These are phyloP conservation scores for Colletotrichum acutatum DNA, from an alignment of 2,329 filamentous ascomycete species.

Conservation along the genomic window DNA sequence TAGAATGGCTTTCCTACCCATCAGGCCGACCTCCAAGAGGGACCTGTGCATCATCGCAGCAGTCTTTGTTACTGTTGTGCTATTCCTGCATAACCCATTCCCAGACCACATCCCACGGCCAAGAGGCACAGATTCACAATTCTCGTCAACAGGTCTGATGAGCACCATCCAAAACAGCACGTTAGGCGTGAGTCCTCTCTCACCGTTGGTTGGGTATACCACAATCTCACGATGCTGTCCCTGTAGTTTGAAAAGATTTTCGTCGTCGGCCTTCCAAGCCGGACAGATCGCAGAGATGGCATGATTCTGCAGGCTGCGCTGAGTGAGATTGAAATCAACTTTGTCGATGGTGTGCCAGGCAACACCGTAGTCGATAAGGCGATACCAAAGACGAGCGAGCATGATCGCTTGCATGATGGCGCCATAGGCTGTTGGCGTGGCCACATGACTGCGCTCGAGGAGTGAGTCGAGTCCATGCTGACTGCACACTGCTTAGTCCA, in stretches of 20 bases:
- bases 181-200: slow-evolving; percentile 13
- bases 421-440: slow-evolving; percentile 50
- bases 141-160: not conserved
- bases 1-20: slow-evolving; percentile 12
- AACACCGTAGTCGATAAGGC: slow-evolving; percentile 50
- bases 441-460: slow-evolving; percentile 51
- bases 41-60: slow-evolving; percentile 7
- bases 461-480: slow-evolving; percentile 38
- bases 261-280: slow-evolving; percentile 60
- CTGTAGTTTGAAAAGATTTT: slow-evolving; percentile 63
- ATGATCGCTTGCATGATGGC: slow-evolving; percentile 42
- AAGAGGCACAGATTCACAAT: not conserved
- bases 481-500: not conserved
- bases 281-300: slow-evolving; percentile 62
- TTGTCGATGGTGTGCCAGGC: slow-evolving; percentile 57
- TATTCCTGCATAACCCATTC: slow-evolving; percentile 21
- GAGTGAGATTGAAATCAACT: slow-evolving; percentile 56
- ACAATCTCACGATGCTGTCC: not conserved
- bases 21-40: slow-evolving; percentile 22
- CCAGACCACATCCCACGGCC: slow-evolving; percentile 4
- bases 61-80: not conserved
- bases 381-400: slow-evolving; percentile 46
- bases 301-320: slow-evolving; percentile 59
- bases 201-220: no score
- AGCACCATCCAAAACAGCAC: slow-evolving; percentile 21